A percentile compares a stretch with the other conserved stretches of the same genome.
Evolutionary conservation across 2,329 filamentous ascomycete species (phyloP).

Genomic region (Talaromyces funiculosus): DNA sequence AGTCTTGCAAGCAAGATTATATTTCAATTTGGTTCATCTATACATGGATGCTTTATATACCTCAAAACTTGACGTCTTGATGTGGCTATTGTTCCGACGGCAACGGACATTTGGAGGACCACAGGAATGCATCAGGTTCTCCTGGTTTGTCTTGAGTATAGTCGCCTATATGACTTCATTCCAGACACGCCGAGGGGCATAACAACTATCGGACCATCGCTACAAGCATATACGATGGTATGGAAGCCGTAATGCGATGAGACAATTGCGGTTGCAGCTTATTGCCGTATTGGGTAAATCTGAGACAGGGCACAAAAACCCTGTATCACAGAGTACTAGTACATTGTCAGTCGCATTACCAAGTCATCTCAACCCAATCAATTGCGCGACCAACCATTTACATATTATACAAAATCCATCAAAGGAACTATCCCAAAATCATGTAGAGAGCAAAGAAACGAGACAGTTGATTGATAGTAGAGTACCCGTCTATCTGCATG

Average conservation of each 20-base stretch:
- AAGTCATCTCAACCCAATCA: too few relatives aligned
- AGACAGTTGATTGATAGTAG: not conserved
- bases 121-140: not conserved
- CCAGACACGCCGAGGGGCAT: not conserved
- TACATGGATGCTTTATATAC: not conserved
- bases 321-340: not conserved
- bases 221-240: not conserved
- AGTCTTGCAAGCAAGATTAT: not conserved
- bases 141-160: not conserved
- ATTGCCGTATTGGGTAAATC: slow-evolving; percentile 2
- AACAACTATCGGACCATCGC: not conserved
- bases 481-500: not conserved
- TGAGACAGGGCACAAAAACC: not conserved
- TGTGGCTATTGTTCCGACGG: not conserved
- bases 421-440: too few relatives aligned
- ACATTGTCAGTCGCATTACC: not conserved
- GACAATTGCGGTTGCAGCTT: slow-evolving; percentile 3
- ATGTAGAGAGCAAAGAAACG: too few relatives aligned
- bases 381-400: too few relatives aligned
- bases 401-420: not conserved
- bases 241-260: not conserved
- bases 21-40: not conserved
- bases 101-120: not conserved
- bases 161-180: not conserved
- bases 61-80: not conserved